A percentile compares a stretch with the other conserved stretches of the same genome.
Conservation (phyloP, 768 basidiomycete genomes). For the Podaxis sp. region DNA sequence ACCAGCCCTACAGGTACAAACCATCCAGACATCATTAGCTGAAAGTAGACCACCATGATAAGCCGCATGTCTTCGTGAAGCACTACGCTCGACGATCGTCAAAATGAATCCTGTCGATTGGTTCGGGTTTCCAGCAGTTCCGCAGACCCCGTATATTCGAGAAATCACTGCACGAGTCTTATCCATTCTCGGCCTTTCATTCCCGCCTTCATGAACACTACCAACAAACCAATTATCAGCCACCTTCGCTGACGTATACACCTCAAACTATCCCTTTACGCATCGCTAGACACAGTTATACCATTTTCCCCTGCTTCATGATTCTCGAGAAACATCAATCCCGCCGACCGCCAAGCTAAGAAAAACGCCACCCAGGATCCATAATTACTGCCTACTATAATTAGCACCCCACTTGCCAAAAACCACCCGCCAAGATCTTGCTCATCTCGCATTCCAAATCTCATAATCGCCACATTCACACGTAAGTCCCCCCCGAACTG, state of each 20-base stretch:
- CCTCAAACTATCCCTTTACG: background rate
- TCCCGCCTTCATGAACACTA: background rate
- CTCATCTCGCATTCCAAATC: conserved; percentile 6
- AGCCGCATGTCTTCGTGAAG: background rate
- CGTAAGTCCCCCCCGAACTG: background rate
- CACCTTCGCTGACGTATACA: background rate
- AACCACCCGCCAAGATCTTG: background rate
- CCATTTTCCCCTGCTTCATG: background rate
- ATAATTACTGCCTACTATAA: conserved; percentile 10
- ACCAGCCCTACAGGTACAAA: background rate
- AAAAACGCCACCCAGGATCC: background rate
- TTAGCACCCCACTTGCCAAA: conserved; percentile 9
- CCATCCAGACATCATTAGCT: background rate
- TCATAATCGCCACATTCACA: background rate
- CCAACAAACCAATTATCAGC: background rate
- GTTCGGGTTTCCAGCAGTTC: background rate
- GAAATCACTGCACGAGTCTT: background rate
- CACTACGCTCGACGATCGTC: background rate
- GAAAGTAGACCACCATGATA: background rate
- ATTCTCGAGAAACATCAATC: background rate
- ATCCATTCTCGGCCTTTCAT: background rate
- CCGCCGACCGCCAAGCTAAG: background rate
- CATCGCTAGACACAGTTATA: background rate
- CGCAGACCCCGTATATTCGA: background rate
- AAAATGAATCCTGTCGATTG: background rate